These are phyloP conservation scores for Jacaranda mimosifolia DNA, from an alignment of 257 asterid species.

Conservation along the genomic window DNA sequence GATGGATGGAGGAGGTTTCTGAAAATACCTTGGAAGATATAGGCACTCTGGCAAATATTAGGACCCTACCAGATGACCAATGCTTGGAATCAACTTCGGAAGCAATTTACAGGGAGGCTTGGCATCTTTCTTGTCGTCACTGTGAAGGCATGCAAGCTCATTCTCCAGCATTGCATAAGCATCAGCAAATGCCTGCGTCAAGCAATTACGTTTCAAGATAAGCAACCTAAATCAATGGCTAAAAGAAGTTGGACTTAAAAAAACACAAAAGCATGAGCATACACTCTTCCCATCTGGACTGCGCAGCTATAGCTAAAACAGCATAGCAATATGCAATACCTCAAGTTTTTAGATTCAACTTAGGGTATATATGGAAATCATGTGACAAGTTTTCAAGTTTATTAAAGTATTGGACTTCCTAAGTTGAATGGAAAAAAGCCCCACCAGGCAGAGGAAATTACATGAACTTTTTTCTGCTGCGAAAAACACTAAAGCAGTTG, in stretches of 20 bases:
- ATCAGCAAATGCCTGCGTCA: conserved; percentile 95
- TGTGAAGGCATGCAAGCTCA: conserved; percentile 62
- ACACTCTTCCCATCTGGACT: conserved; percentile 1
- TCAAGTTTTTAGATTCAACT: no score
- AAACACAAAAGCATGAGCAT: neutral
- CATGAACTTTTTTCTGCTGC: neutral
- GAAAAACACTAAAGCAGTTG: conserved; percentile 2
- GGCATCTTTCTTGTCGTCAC: conserved; percentile 54
- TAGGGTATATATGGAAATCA: no score
- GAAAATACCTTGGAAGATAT: conserved; percentile 42
- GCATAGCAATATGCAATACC: neutral
- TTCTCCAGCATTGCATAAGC: conserved; percentile 88
- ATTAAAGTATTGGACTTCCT: neutral
- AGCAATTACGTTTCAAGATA: conserved; percentile 15
- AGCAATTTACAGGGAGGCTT: conserved; percentile 68
- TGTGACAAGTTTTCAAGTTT: no score
- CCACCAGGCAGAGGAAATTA: neutral
- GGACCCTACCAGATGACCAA: conserved; percentile 64
- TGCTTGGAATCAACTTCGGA: conserved; percentile 90
- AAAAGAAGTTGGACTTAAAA: neutral
- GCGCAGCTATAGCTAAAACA: conserved; percentile 2
- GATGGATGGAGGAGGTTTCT: conserved; percentile 1
- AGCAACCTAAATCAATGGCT: neutral
- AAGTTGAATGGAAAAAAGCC: neutral
- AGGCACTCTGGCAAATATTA: conserved; percentile 40